Evolutionary conservation across 345 rosid species (phyloP), one percentile per base, ranked within the genome.

Genomic region (Gossypium bickii): DNA sequence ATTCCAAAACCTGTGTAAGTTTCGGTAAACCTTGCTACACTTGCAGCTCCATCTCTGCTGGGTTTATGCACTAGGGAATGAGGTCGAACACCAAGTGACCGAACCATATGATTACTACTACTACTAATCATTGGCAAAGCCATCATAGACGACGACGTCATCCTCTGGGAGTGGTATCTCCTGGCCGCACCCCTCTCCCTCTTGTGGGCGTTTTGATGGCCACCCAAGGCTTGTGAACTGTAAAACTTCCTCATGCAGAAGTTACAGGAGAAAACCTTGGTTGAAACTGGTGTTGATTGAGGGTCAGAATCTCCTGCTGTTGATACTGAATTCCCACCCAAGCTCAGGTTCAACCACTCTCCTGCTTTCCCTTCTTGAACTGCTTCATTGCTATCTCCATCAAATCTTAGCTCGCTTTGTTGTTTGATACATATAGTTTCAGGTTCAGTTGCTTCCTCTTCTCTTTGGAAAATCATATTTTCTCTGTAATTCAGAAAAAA

Each of bases 181-280:
- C 86, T 80, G 24, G 87, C 90, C 22, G 89, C 91, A 43, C 90
- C 91, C 74, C 91, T 86, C 80, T 90, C 91, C 72, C 91, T 81
- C 81, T 86, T 90, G 85, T 90, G 95, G 69, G 95, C 95, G 65
- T 90, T 90, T 81, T 90, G 92, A 78, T 90, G 95, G 22, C 95
- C 95, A 17, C 95, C 95, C 25, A 88, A 75, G 44, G 95, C 95
- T 72, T 90, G 95, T 44, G 91, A 88, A 70, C 91, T 90, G 79
- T 68, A 90, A 80, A 90, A 90, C 79, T 87, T 90, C 74, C 92
- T 88, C 82, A 86, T 85, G 82, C 95, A 90, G 74, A 88, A 90
- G 78, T 88, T 87, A 27, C 95, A 90, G 4, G 91, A 88, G 84
- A 88, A 88, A 73, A 87, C 77, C 75, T 84, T 88, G 58, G 85